phyloP scores from a whole-genome alignment of 129 eudicot species.

The Gnaphalium uliginosum region DNA sequence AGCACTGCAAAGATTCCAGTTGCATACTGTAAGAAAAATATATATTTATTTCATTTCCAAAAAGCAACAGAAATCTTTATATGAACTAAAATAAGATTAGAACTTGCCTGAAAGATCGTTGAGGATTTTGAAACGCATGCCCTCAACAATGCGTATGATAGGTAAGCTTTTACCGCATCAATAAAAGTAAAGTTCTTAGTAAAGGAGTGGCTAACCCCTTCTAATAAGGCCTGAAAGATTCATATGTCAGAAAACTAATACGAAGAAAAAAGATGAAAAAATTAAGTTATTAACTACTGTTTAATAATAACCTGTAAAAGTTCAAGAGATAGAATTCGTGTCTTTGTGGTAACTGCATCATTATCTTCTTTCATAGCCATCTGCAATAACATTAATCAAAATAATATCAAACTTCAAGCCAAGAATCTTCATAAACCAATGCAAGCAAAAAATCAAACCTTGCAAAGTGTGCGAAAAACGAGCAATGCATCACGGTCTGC shows the following conservation, averaged over 20 bases:
- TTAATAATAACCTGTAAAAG: slow-evolving; percentile 73
- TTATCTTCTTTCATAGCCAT: slow-evolving; percentile 97
- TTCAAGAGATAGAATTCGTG: slow-evolving; percentile 83
- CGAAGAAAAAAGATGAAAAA: slow-evolving; percentile 11
- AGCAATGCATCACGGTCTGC: slow-evolving; percentile 82
- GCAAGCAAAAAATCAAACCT: slow-evolving; percentile 50
- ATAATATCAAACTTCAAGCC: slow-evolving; percentile 14
- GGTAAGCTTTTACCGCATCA: slow-evolving; percentile 87
- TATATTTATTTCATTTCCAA: slow-evolving; percentile 26
- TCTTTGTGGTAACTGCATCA: slow-evolving; percentile 76
- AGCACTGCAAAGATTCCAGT: slow-evolving; percentile 83
- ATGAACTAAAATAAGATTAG: slow-evolving; percentile 25
- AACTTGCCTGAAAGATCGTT: slow-evolving; percentile 68
- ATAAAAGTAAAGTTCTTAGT: slow-evolving; percentile 78
- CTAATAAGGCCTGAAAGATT: slow-evolving; percentile 64
- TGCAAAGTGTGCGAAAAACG: slow-evolving; percentile 91
- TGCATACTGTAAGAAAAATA: slow-evolving; percentile 60
- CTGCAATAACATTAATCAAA: slow-evolving; percentile 40
- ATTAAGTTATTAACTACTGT: slow-evolving; percentile 25
- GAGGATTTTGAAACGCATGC: slow-evolving; percentile 77
- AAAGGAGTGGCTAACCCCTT: slow-evolving; percentile 78
- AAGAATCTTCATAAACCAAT: slow-evolving; percentile 4
- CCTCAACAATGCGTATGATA: slow-evolving; percentile 75
- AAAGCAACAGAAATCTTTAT: neutral
- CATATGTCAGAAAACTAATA: slow-evolving; percentile 1